phyloP scores from a whole-genome alignment of 768 basidiomycete genomes.

The Erythrobasidium yunnanense region DNA sequence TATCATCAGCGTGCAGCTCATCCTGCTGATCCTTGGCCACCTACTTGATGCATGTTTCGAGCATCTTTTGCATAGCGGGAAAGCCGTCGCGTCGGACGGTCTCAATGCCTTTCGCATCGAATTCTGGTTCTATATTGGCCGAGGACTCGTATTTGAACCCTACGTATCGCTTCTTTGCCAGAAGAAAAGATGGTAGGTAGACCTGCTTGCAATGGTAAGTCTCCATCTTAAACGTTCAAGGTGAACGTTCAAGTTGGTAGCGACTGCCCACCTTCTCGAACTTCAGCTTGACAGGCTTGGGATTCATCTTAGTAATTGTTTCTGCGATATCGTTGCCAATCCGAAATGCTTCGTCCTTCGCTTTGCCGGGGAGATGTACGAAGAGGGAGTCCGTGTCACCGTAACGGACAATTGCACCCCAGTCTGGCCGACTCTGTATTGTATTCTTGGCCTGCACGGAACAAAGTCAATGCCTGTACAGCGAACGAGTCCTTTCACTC shows the following conservation, averaged over 20 bases:
- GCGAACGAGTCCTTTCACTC: slow-evolving; percentile 24
- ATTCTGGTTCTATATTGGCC: slow-evolving; percentile 64
- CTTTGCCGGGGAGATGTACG: slow-evolving; percentile 75
- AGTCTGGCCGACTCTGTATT: slow-evolving; percentile 65
- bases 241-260: slow-evolving; percentile 22
- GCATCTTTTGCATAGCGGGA: slow-evolving; percentile 81
- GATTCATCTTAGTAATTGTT: slow-evolving; percentile 71
- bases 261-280: slow-evolving; percentile 71
- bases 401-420: slow-evolving; percentile 89
- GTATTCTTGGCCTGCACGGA: slow-evolving; percentile 59
- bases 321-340: slow-evolving; percentile 90
- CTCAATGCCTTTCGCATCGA: slow-evolving; percentile 97
- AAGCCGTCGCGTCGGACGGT: slow-evolving; percentile 88
- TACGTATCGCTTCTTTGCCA: slow-evolving; percentile 97
- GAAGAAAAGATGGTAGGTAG: slow-evolving; percentile 83
- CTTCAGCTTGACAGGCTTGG: slow-evolving; percentile 83
- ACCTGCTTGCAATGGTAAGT: slow-evolving; percentile 58
- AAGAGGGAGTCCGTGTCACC: slow-evolving; percentile 97
- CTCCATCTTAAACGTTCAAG: too few relatives aligned
- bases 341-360: slow-evolving; percentile 83
- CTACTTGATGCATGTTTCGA: slow-evolving; percentile 77
- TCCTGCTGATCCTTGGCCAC: slow-evolving; percentile 28
- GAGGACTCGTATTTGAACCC: slow-evolving; percentile 86
- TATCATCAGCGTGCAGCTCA: not conserved
- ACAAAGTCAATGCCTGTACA: not conserved